Evolutionary conservation across 2,329 filamentous ascomycete species (phyloP), one percentile per base, ranked within the genome.

Genomic region (Fusarium scirpi): DNA sequence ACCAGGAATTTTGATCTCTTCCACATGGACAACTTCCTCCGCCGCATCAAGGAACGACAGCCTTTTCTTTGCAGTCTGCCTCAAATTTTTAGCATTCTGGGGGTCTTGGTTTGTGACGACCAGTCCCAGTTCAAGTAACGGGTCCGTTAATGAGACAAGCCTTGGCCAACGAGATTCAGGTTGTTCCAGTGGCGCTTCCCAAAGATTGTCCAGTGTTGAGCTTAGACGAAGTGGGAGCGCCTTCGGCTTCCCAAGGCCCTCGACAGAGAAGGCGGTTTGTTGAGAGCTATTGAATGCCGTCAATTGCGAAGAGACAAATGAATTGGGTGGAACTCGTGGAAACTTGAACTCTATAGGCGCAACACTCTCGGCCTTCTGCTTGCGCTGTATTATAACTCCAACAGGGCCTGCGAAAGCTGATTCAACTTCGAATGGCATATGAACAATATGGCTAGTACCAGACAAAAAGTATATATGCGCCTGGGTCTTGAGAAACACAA

Each of bases 361-460:
- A 12, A 82, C 75, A 62, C 79, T 85, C 62, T 88, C 85, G 12
- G 82, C 78, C 62, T 84, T 85, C 44, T 90, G 84, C 77, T 92
- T 97, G 65, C 94, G 87, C 80, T 98, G 95, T 60, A 99, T 89
- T 22, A 99, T 87, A 52, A 98, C 86, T 27, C 96, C 96, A 32
- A 89, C 86, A 8, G 94, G 92, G 15, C 93, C 92, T 38, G 95
- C 90, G 78, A 94, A 93, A 30, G 93, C 94, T 56, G 89, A 89
- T 77, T 97, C 94, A 44, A 98, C 92, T 81, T 98, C 94, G 77
- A 99, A 99, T 3, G 95, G 95, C 76, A 99, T 89, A 78, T 97
- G 94, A 49, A 98, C 87, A 62, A 97, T 89, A 85, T 99, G 93
- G 77, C 89, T 96, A 34, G 93, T 91, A 22, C 95, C 95, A 3